Conservation (phyloP, 1,284 basidiomycete species). For the Peniophora sp. region DNA sequence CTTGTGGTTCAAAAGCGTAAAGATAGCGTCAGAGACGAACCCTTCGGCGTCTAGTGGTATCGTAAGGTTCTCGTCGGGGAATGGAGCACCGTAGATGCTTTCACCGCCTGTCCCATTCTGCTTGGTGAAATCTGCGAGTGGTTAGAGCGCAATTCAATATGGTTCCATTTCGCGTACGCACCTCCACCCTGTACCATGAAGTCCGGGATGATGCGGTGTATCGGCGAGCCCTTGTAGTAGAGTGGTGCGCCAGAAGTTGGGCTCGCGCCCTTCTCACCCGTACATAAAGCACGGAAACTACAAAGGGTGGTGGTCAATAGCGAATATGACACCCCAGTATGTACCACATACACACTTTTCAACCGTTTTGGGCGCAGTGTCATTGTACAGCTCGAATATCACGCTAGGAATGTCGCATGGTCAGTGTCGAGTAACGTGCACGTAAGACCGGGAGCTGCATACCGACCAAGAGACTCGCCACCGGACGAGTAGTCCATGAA, state of each 20-base stretch:
- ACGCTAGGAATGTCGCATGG: constrained; percentile 33
- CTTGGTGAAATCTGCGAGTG: constrained; percentile 57
- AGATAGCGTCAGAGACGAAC: constrained; percentile 22
- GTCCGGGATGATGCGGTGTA: constrained; percentile 74
- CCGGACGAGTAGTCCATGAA: constrained; percentile 63
- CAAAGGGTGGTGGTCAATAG: not conserved
- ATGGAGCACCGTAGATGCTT: constrained; percentile 71
- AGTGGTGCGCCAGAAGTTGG: constrained; percentile 55
- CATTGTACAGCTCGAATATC: constrained; percentile 76
- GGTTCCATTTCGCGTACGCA: constrained; percentile 20
- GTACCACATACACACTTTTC: constrained; percentile 60
- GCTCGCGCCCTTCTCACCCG: constrained; percentile 77
- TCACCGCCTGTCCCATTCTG: constrained; percentile 79
- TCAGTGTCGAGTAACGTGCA: not conserved
- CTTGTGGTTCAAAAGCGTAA: not conserved
- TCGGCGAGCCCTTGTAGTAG: constrained; percentile 74
- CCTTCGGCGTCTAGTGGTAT: constrained; percentile 60
- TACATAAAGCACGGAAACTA: constrained; percentile 85
- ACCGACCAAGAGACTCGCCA: constrained; percentile 52
- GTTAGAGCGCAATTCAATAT: not conserved
- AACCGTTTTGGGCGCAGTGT: constrained; percentile 71
- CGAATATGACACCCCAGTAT: constrained; percentile 4
- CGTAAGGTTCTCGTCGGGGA: constrained; percentile 70
- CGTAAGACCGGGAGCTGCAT: constrained; percentile 9
- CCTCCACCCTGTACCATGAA: constrained; percentile 89